Percentiles rank a stretch among this genome's conserved stretches.
Evolutionary conservation across 495 filamentous ascomycete species (phyloP).

Genomic region (Penicillium psychrofluorescens): DNA sequence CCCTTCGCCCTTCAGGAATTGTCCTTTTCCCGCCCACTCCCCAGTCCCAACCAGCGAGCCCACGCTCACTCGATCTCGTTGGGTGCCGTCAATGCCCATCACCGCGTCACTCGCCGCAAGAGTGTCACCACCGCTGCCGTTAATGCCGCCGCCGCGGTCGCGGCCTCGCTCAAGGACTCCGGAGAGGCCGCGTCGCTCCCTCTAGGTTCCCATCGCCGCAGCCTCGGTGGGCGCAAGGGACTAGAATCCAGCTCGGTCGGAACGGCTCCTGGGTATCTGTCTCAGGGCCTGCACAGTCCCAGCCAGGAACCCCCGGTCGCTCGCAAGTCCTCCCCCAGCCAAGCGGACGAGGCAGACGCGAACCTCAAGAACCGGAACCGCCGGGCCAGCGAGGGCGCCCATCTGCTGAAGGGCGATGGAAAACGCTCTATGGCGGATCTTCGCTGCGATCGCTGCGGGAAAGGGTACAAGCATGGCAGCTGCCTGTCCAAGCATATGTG

Average conservation of each 20-base stretch:
- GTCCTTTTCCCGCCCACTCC: slow-evolving; percentile 38
- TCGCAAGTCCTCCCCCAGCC: slow-evolving; percentile 36
- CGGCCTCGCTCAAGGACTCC: slow-evolving; percentile 62
- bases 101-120: slow-evolving; percentile 89
- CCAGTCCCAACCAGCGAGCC: slow-evolving; percentile 52
- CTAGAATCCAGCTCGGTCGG: slow-evolving; percentile 38
- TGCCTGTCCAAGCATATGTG: slow-evolving; percentile 99
- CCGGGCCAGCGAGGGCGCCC: slow-evolving; percentile 81
- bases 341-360: slow-evolving; percentile 45
- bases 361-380: slow-evolving; percentile 65
- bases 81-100: slow-evolving; percentile 68
- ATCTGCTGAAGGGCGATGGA: slow-evolving; percentile 65
- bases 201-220: slow-evolving; percentile 36
- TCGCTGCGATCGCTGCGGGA: slow-evolving; percentile 96
- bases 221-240: slow-evolving; percentile 40
- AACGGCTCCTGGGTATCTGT: slow-evolving; percentile 31
- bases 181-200: slow-evolving; percentile 35
- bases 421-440: slow-evolving; percentile 75
- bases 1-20: slow-evolving; percentile 26
- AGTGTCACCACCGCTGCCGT: slow-evolving; percentile 74
- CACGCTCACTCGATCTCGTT: slow-evolving; percentile 79
- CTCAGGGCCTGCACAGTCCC: slow-evolving; percentile 45
- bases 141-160: slow-evolving; percentile 69
- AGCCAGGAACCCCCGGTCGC: slow-evolving; percentile 43
- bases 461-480: slow-evolving; percentile 99